phyloP scores from a whole-genome alignment of 768 basidiomycete species.

The Agrocybe praecox region DNA sequence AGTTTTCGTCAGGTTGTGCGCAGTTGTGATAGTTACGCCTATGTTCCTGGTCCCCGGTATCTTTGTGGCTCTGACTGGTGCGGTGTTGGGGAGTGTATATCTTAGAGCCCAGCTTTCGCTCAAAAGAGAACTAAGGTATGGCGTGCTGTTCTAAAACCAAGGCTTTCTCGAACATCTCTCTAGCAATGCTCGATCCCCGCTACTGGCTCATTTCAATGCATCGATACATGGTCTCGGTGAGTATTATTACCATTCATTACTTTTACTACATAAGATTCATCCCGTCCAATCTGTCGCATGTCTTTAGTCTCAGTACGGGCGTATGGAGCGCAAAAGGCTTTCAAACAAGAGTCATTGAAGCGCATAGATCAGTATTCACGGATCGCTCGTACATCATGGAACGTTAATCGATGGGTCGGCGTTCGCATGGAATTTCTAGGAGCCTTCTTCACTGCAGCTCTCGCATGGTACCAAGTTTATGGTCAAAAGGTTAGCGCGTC shows the following conservation, averaged over 20 bases:
- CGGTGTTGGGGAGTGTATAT: constrained; percentile 40
- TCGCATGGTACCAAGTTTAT: constrained; percentile 59
- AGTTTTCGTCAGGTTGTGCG: background rate
- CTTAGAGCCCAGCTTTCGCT: constrained; percentile 42
- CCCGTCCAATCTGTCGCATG: too few relatives aligned
- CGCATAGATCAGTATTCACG: constrained; percentile 55
- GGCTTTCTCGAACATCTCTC: constrained; percentile 13
- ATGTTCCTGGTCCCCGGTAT: constrained; percentile 7
- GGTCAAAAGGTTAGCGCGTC: constrained; percentile 40
- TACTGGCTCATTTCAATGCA: constrained; percentile 24
- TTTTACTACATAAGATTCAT: too few relatives aligned
- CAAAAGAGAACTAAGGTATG: constrained; percentile 37
- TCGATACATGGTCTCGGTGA: constrained; percentile 55
- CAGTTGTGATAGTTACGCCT: background rate
- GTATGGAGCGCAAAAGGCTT: constrained; percentile 58
- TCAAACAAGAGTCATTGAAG: constrained; percentile 42
- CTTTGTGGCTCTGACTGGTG: constrained; percentile 39
- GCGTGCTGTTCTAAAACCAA: constrained; percentile 11
- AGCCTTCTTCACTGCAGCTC: constrained; percentile 49
- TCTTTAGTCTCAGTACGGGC: constrained; percentile 66
- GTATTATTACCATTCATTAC: constrained; percentile 2
- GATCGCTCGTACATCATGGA: constrained; percentile 49
- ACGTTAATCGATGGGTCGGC: constrained; percentile 46
- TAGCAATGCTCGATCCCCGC: constrained; percentile 22
- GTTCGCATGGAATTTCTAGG: constrained; percentile 63